Evolutionary conservation across 768 basidiomycete genomes (phyloP), one percentile per base, ranked within the genome.

Genomic region (Xerocomellus intermedius): DNA sequence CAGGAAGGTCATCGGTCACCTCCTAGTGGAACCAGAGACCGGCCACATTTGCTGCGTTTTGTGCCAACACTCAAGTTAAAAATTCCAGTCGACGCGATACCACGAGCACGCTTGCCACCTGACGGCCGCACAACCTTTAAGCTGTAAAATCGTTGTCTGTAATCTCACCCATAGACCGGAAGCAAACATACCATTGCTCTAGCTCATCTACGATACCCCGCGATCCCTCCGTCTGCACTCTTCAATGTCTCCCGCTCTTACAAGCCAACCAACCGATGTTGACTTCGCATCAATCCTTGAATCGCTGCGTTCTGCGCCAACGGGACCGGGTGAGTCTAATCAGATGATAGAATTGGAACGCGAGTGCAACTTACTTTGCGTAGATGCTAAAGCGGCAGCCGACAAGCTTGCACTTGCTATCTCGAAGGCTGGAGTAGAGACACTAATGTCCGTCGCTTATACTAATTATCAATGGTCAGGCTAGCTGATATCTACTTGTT

Each of bases 341-440:
- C 24, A 32, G 9, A 48, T 8, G 42, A 42, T 54, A 55, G 47
- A 39, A 21, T 22, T 22, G 24, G 26, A 55, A 41, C 21, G 7
- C 28, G 36, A 54, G 22, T 32, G 33, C 6, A 54, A 46, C 48
- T 47, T 50, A 57, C 37, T 55, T 52, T 59, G 33, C 44, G n/a
- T 64, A 88, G 91, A 92, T 77, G 91, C 89, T 36, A 92, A 91
- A 73, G 88, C 81, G 48, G 90, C 91, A 21, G 88, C 87, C 38
- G 90, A 92, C 74, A 83, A 81, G 63, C 77, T 92, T 55, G 89
- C 90, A 56, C 82, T 87, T 36, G 83, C 88, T 65, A 77, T 92
- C 38, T 73, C 77, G 37, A 89, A 84, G 64, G 65, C 73, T 54
- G 88, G 89, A 5, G 75, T 84, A 47, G 79, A 83, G 64, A 77